Percentiles rank a stretch among this genome's conserved stretches.
These are phyloP conservation scores for Mycosarcoma mackinlayi DNA, from an alignment of 1,284 basidiomycete genomes.

Conservation along the genomic window DNA sequence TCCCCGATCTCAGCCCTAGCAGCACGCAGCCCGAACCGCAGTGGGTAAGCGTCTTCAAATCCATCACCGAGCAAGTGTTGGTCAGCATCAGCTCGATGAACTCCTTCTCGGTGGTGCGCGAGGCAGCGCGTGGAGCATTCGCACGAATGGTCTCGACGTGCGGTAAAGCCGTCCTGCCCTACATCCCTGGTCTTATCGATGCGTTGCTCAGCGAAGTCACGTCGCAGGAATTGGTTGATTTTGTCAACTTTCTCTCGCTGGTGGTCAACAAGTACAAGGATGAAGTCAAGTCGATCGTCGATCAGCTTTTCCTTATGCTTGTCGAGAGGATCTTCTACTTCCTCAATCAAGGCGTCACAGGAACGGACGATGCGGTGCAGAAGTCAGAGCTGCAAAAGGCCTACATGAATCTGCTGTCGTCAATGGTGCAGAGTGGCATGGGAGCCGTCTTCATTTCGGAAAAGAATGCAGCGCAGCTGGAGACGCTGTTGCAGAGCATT, in stretches of 20 bases:
- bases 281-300: slow-evolving; percentile 83
- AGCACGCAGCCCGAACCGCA: slow-evolving; percentile 76
- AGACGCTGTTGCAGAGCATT: slow-evolving; percentile 78
- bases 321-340: slow-evolving; percentile 84
- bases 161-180: slow-evolving; percentile 78
- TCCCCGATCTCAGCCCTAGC: slow-evolving; percentile 74
- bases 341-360: slow-evolving; percentile 83
- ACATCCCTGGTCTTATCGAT: slow-evolving; percentile 86
- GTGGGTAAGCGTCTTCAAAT: slow-evolving; percentile 82
- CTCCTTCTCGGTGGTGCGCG: slow-evolving; percentile 84
- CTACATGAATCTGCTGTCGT: slow-evolving; percentile 86
- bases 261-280: slow-evolving; percentile 93
- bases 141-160: slow-evolving; percentile 90
- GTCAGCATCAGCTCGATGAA: slow-evolving; percentile 90
- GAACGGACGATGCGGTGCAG: slow-evolving; percentile 88
- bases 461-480: slow-evolving; percentile 83
- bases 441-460: slow-evolving; percentile 86
- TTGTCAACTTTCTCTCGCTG: slow-evolving; percentile 91
- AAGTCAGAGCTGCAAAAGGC: slow-evolving; percentile 89
- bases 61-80: slow-evolving; percentile 88
- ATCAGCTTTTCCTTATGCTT: slow-evolving; percentile 88
- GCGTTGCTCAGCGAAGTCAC: slow-evolving; percentile 91
- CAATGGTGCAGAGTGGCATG: slow-evolving; percentile 79
- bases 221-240: slow-evolving; percentile 90
- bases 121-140: slow-evolving; percentile 86